phyloP scores from a whole-genome alignment of 148 eudicot species.

The Vaccinium darrowii region DNA sequence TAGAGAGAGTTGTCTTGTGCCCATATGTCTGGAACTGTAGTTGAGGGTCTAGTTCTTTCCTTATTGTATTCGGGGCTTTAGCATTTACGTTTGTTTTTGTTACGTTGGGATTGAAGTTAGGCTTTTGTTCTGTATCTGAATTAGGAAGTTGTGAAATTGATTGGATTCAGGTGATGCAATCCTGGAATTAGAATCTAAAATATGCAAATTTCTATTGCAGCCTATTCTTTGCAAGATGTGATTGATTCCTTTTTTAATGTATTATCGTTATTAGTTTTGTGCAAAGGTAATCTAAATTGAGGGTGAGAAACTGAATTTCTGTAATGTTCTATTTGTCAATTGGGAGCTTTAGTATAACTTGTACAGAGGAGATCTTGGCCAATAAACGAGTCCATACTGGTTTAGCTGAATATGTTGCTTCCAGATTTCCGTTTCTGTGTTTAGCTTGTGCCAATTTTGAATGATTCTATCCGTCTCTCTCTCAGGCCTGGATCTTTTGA shows the following conservation, averaged over 20 bases:
- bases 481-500: slow-evolving; percentile 28
- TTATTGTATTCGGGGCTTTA: not conserved
- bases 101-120: not conserved
- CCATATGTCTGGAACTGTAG: not conserved
- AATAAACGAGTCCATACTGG: not conserved
- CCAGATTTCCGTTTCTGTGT: not conserved
- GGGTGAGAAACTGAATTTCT: no score
- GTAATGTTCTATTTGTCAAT: not conserved
- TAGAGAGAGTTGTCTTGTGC: no score
- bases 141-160: not conserved
- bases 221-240: not conserved
- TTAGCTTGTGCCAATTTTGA: not conserved
- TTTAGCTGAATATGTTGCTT: not conserved
- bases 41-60: not conserved
- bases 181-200: not conserved
- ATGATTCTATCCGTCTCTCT: not conserved
- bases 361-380: not conserved
- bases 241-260: not conserved
- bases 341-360: not conserved
- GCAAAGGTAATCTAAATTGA: no score
- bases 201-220: not conserved
- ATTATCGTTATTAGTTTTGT: no score
- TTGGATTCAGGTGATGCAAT: not conserved
- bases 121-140: not conserved
- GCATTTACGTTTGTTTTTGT: not conserved